A percentile compares a stretch with the other conserved stretches of the same genome.
These are phyloP conservation scores for Candida anglica DNA, from an alignment of 805 yeast species.

Conservation along the genomic window DNA sequence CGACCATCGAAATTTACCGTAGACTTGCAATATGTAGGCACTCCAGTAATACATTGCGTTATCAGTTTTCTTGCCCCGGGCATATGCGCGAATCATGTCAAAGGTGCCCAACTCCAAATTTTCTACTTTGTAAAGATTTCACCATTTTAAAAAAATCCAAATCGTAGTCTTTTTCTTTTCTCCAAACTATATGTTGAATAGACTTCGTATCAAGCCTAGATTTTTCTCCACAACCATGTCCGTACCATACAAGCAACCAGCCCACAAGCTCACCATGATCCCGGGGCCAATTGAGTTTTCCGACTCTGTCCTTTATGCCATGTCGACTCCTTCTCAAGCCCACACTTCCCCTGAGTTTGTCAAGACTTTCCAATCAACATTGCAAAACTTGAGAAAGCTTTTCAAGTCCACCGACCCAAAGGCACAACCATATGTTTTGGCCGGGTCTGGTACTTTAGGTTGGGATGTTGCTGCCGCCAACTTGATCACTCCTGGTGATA, in stretches of 20 bases:
- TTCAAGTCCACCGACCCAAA: constrained; percentile 62
- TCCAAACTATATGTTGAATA: too few relatives aligned
- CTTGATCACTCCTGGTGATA: constrained; percentile 59
- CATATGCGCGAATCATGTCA: too few relatives aligned
- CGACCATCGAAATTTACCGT: too few relatives aligned
- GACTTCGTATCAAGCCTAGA: constrained; percentile 1
- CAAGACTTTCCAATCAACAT: constrained; percentile 62
- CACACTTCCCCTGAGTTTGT: constrained; percentile 87
- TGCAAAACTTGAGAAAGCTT: constrained; percentile 64
- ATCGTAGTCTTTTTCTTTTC: background rate
- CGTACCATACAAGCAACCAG: constrained; percentile 36
- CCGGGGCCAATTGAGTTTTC: constrained; percentile 90
- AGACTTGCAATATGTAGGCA: too few relatives aligned
- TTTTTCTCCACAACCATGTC: constrained; percentile 17
- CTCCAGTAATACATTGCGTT: too few relatives aligned
- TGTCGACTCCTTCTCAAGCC: constrained; percentile 81
- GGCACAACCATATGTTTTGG: constrained; percentile 75
- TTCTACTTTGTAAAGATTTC: too few relatives aligned
- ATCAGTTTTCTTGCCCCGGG: too few relatives aligned
- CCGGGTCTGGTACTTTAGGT: constrained; percentile 93
- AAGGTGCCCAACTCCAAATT: too few relatives aligned
- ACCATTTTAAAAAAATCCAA: background rate
- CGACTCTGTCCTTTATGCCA: constrained; percentile 72
- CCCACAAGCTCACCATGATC: constrained; percentile 53
- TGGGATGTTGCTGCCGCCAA: constrained; percentile 90